phyloP scores from a whole-genome alignment of 306 rosid genomes.

The Ziziphus jujuba region DNA sequence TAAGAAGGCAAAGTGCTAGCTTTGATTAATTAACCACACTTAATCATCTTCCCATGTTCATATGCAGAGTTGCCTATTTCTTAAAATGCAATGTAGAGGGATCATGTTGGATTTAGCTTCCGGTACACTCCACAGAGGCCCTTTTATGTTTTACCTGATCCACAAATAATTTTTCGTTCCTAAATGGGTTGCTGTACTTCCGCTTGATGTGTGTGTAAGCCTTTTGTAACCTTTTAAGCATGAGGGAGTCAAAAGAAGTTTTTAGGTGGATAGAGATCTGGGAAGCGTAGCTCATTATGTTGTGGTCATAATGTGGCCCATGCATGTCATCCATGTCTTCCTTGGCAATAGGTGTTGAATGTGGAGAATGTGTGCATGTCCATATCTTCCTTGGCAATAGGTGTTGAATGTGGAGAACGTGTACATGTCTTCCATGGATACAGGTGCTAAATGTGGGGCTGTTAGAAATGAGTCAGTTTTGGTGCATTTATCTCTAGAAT shows the following conservation, averaged over 20 bases:
- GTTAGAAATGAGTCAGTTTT: no score
- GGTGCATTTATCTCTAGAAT: no score
- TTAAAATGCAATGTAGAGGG: constrained; percentile 2
- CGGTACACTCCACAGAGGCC: constrained; percentile 17
- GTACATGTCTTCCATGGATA: no score
- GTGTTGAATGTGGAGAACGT: no score
- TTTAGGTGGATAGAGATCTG: neutral
- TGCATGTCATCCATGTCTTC: no score
- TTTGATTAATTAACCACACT: neutral
- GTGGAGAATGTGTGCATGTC: no score
- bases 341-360: no score
- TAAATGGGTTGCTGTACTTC: constrained; percentile 1
- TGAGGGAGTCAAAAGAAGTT: neutral
- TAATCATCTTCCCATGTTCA: constrained; percentile 19
- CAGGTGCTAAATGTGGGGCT: no score
- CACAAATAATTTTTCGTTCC: neutral
- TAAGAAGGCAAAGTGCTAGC: constrained; percentile 46
- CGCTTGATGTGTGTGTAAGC: neutral
- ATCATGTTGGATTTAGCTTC: constrained; percentile 4
- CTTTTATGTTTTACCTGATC: constrained; percentile 1
- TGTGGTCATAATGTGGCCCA: no score
- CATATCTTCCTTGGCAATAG: no score
- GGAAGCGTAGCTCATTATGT: neutral
- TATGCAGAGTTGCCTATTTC: constrained; percentile 13
- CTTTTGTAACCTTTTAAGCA: neutral